Percentiles rank a stretch among this genome's conserved stretches.
These are phyloP conservation scores for Davidsoniella australis DNA, from an alignment of 2,329 filamentous ascomycete species.

Conservation along the genomic window DNA sequence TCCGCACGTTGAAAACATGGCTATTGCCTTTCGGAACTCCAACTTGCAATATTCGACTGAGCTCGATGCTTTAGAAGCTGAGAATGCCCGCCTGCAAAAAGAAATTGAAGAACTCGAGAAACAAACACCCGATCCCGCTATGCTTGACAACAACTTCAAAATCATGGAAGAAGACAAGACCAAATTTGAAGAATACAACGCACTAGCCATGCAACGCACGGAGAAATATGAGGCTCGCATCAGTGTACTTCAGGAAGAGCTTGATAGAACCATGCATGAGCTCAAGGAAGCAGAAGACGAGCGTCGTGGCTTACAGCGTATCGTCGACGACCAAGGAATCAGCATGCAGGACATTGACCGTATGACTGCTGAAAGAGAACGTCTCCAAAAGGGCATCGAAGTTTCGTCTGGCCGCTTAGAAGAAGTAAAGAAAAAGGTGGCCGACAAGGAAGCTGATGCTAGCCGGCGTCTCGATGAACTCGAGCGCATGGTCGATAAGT, in stretches of 20 bases:
- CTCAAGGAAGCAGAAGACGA: slow-evolving; percentile 70
- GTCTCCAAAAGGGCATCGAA: slow-evolving; percentile 78
- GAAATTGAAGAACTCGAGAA: slow-evolving; percentile 86
- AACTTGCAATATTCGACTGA: slow-evolving; percentile 77
- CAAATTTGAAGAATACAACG: slow-evolving; percentile 93
- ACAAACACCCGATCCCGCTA: slow-evolving; percentile 63
- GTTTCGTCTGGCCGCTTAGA: slow-evolving; percentile 59
- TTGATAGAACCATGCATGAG: slow-evolving; percentile 61
- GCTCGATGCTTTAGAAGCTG: slow-evolving; percentile 68
- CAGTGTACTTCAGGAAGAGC: slow-evolving; percentile 68
- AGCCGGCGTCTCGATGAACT: slow-evolving; percentile 76
- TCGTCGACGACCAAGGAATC: slow-evolving; percentile 83
- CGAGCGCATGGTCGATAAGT: slow-evolving; percentile 75
- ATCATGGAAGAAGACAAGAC: slow-evolving; percentile 87
- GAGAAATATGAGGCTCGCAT: slow-evolving; percentile 77
- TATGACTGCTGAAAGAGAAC: slow-evolving; percentile 89
- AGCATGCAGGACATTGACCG: slow-evolving; percentile 97
- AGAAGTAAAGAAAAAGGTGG: slow-evolving; percentile 65
- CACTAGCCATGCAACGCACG: slow-evolving; percentile 63
- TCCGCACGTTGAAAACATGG: slow-evolving; percentile 79
- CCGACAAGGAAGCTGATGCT: slow-evolving; percentile 78
- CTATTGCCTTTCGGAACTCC: slow-evolving; percentile 64
- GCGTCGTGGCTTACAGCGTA: slow-evolving; percentile 58
- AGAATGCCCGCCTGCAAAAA: slow-evolving; percentile 62
- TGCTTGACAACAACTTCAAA: slow-evolving; percentile 76